Conservation (phyloP, 2,329 filamentous ascomycete species). For the Zasmidium angulare region DNA sequence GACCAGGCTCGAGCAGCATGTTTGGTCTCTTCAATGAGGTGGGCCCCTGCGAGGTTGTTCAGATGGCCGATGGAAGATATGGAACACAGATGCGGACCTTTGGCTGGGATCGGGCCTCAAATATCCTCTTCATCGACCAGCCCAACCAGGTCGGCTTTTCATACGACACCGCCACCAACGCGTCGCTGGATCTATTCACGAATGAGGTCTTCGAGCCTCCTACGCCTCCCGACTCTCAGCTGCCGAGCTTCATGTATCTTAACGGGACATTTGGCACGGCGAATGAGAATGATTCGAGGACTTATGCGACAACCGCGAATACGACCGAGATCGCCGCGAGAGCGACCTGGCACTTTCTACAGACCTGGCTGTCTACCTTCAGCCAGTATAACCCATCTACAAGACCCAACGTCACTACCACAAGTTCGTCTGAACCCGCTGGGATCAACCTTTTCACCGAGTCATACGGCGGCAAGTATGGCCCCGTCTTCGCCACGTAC, state of each 20-base stretch:
- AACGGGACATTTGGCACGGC: constrained; percentile 67
- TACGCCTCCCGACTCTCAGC: constrained; percentile 17
- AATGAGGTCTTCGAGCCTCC: constrained; percentile 43
- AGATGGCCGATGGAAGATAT: constrained; percentile 42
- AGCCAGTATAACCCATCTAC: constrained; percentile 43
- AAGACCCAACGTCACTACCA: constrained; percentile 54
- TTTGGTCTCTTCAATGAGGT: constrained; percentile 63
- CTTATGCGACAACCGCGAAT: constrained; percentile 31
- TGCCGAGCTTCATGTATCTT: constrained; percentile 42
- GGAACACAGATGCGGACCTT: constrained; percentile 54
- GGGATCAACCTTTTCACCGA: constrained; percentile 61
- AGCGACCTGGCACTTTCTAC: constrained; percentile 65
- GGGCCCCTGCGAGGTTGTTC: constrained; percentile 49
- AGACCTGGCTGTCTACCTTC: constrained; percentile 53
- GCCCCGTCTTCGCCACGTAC: constrained; percentile 60
- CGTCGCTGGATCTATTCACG: constrained; percentile 54
- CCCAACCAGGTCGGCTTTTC: constrained; percentile 70
- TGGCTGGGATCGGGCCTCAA: constrained; percentile 64
- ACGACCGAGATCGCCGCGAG: constrained; percentile 37
- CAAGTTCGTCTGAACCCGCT: constrained; percentile 23
- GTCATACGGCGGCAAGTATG: constrained; percentile 62
- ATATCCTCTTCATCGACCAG: constrained; percentile 62
- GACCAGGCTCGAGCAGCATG: constrained; percentile 65
- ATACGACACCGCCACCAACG: constrained; percentile 63
- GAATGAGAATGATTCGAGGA: constrained; percentile 32